Conservation (phyloP, 179 eudicot genomes). For the Camellia oleifera region DNA sequence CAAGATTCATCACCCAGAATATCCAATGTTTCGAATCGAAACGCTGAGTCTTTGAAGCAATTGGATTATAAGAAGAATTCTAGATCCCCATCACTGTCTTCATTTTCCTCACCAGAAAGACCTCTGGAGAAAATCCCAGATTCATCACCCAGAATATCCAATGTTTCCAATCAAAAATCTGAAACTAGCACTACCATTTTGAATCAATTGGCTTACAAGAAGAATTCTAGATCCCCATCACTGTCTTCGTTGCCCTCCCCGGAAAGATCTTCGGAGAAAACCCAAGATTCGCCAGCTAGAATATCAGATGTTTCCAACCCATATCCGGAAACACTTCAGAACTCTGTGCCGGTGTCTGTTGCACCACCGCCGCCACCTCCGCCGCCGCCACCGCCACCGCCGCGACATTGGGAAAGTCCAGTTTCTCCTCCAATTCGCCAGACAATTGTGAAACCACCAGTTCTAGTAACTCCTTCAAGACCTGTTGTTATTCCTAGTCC, state of each 20-base stretch:
- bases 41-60: constrained; percentile 9
- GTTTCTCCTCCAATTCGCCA: constrained; percentile 27
- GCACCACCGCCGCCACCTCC: constrained; percentile 13
- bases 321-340: not conserved
- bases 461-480: constrained; percentile 34
- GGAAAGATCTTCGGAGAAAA: constrained; percentile 34
- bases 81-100: constrained; percentile 32
- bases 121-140: constrained; percentile 32
- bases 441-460: constrained; percentile 30
- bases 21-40: constrained; percentile 23
- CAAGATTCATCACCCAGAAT: constrained; percentile 27
- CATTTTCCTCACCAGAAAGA: constrained; percentile 42
- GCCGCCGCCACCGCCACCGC: constrained; percentile 33
- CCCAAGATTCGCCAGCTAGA: constrained; percentile 30
- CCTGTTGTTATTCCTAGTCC: constrained; percentile 30
- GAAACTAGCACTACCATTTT: not conserved
- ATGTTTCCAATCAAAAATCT: not conserved
- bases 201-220: no score
- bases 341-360: not conserved
- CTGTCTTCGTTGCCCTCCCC: constrained; percentile 31
- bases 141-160: constrained; percentile 21
- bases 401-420: constrained; percentile 48
- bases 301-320: not conserved
- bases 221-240: constrained; percentile 33
- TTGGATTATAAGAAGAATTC: not conserved